Percentiles rank a stretch among this genome's conserved stretches.
Conservation (phyloP, 768 basidiomycete species). For the Russula emetica region DNA sequence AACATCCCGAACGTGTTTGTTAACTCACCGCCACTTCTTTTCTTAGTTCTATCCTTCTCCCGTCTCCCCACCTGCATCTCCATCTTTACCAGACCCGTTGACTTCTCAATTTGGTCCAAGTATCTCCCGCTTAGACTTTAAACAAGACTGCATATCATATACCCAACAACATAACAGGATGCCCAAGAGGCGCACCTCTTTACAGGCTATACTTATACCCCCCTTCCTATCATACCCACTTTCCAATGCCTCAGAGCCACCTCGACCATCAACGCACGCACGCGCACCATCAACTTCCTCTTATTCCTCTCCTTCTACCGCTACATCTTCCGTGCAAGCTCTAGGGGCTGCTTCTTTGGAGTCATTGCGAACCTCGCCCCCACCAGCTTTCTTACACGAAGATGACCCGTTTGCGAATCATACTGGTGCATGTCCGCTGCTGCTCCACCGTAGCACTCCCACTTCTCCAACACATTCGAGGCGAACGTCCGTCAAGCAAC, state of each 20-base stretch:
- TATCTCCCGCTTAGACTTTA: neutral
- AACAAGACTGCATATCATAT: slow-evolving; percentile 11
- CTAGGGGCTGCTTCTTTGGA: slow-evolving; percentile 8
- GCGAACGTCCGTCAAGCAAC: slow-evolving; percentile 14
- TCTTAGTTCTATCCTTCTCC: slow-evolving; percentile 10
- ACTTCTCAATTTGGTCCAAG: slow-evolving; percentile 13
- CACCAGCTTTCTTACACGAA: slow-evolving; percentile 47
- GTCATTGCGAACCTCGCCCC: slow-evolving; percentile 32
- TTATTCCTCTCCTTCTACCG: slow-evolving; percentile 11
- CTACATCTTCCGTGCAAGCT: slow-evolving; percentile 10
- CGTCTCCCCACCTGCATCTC: slow-evolving; percentile 7
- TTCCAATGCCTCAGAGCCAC: slow-evolving; percentile 31
- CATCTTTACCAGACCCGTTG: neutral
- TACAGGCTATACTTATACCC: slow-evolving; percentile 50
- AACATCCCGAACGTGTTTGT: neutral
- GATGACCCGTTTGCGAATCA: slow-evolving; percentile 74
- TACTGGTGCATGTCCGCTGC: slow-evolving; percentile 32
- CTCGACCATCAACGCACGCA: slow-evolving; percentile 27
- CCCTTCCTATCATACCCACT: slow-evolving; percentile 40
- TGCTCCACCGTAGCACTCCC: slow-evolving; percentile 20
- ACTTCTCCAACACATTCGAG: slow-evolving; percentile 25
- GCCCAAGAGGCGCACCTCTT: slow-evolving; percentile 50
- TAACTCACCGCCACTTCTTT: slow-evolving; percentile 6
- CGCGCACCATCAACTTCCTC: slow-evolving; percentile 28
- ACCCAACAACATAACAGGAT: slow-evolving; percentile 32